These are phyloP conservation scores for Xanthoparmelia taractica DNA, from an alignment of 495 filamentous ascomycete species.

Conservation along the genomic window DNA sequence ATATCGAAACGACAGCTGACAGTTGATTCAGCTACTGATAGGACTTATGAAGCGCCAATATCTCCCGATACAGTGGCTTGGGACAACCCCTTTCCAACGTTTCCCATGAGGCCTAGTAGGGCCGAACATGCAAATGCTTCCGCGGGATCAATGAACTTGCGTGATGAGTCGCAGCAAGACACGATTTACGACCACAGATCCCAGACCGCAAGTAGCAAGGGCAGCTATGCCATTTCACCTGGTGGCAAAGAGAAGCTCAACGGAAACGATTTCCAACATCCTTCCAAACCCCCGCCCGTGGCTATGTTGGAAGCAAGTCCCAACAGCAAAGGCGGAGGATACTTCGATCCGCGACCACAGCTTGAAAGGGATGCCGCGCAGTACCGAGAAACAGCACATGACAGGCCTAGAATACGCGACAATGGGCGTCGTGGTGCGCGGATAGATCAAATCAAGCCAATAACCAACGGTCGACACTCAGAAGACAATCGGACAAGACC, in stretches of 20 bases:
- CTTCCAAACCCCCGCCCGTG: not conserved
- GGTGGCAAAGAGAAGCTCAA: not conserved
- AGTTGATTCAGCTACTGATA: constrained; percentile 21
- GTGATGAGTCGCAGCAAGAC: constrained; percentile 55
- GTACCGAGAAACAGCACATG: constrained; percentile 7
- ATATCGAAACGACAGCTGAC: constrained; percentile 2
- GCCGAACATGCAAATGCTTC: constrained; percentile 10
- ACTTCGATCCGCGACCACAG: not conserved
- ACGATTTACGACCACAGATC: constrained; percentile 36
- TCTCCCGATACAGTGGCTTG: constrained; percentile 47
- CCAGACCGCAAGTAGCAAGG: constrained; percentile 27
- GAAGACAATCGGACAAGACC: constrained; percentile 19
- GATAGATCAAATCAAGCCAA: constrained; percentile 14
- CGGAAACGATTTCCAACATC: not conserved
- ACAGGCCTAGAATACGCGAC: constrained; percentile 8
- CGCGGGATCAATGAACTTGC: constrained; percentile 36
- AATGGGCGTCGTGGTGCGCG: not conserved
- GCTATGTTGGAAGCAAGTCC: not conserved
- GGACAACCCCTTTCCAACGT: constrained; percentile 62
- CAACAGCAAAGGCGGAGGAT: not conserved
- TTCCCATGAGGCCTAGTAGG: constrained; percentile 46
- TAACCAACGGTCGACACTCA: constrained; percentile 11
- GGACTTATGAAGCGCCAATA: constrained; percentile 32
- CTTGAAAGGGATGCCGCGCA: constrained; percentile 1
- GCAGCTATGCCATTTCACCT: not conserved